A percentile compares a stretch with the other conserved stretches of the same genome.
phyloP scores from a whole-genome alignment of 2,329 filamentous ascomycete genomes.

The Hypomyces rosellus region DNA sequence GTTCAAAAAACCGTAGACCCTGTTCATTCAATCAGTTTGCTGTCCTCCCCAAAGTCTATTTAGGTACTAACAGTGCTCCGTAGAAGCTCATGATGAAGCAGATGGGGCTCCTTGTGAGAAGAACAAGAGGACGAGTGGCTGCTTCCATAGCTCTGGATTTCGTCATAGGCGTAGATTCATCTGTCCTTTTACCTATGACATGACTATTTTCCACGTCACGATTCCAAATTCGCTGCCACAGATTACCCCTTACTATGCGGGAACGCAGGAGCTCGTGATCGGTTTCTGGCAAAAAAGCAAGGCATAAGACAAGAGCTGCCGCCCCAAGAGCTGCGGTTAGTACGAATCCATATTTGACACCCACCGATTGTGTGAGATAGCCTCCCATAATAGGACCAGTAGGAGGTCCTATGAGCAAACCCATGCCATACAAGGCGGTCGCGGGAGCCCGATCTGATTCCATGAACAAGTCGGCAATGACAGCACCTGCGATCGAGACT shows the following conservation, averaged over 20 bases:
- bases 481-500: constrained; percentile 44
- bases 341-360: constrained; percentile 13
- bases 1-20: constrained; percentile 44
- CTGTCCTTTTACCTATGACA: no score
- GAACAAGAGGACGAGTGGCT: background rate
- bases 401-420: constrained; percentile 33
- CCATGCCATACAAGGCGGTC: constrained; percentile 5
- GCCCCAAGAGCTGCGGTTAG: constrained; percentile 47
- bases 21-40: background rate
- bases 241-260: no score
- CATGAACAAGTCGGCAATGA: constrained; percentile 44
- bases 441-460: constrained; percentile 40
- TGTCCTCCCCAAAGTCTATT: background rate
- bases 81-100: constrained; percentile 8
- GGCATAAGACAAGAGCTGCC: constrained; percentile 27
- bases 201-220: no score
- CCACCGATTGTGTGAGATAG: constrained; percentile 34
- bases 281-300: constrained; percentile 32
- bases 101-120: background rate
- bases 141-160: constrained; percentile 18
- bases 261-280: no score
- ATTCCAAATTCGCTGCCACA: no score
- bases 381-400: constrained; percentile 45
- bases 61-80: constrained; percentile 3
- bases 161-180: no score